phyloP scores from a whole-genome alignment of 1,284 basidiomycete species.

The Cutaneotrichosporon sp. region DNA sequence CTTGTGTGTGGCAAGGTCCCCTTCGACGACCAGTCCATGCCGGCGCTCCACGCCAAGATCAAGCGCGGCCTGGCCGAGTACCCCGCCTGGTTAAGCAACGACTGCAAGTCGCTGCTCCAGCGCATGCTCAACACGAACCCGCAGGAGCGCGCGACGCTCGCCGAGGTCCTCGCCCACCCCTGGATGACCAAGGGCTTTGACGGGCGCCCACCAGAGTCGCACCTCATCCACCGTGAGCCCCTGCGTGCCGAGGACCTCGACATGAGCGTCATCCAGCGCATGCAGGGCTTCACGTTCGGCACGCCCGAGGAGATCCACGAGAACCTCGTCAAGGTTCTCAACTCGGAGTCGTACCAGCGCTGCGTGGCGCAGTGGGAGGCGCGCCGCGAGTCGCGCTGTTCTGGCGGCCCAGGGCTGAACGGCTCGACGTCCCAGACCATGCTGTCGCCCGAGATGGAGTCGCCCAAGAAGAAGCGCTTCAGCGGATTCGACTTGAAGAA shows the following conservation, averaged over 20 bases:
- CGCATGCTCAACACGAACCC: slow-evolving; percentile 97
- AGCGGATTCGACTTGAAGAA: slow-evolving; percentile 95
- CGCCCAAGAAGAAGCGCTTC: slow-evolving; percentile 62
- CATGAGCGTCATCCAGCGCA: slow-evolving; percentile 78
- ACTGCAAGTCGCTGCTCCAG: slow-evolving; percentile 91
- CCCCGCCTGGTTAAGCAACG: slow-evolving; percentile 92
- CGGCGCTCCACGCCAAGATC: slow-evolving; percentile 97
- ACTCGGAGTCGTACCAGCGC: slow-evolving; percentile 73
- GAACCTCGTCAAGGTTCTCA: slow-evolving; percentile 71
- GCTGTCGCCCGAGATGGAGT: slow-evolving; percentile 34
- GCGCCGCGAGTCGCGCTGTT: slow-evolving; percentile 58
- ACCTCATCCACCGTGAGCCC: slow-evolving; percentile 85
- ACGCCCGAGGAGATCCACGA: slow-evolving; percentile 79
- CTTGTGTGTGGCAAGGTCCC: slow-evolving; percentile 98
- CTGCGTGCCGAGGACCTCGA: slow-evolving; percentile 85
- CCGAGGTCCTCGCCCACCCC: slow-evolving; percentile 86
- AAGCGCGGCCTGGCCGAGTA: slow-evolving; percentile 97
- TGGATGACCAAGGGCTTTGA: slow-evolving; percentile 94
- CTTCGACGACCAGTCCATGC: slow-evolving; percentile 99
- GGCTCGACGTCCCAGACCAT: slow-evolving; percentile 31
- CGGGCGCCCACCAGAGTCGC: slow-evolving; percentile 70
- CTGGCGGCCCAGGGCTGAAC: slow-evolving; percentile 21
- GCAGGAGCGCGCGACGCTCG: slow-evolving; percentile 73
- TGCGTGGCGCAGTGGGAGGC: slow-evolving; percentile 78
- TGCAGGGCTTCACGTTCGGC: slow-evolving; percentile 98